These are phyloP conservation scores for Calocybe gambosa DNA, from an alignment of 1,284 basidiomycete genomes.

Conservation along the genomic window DNA sequence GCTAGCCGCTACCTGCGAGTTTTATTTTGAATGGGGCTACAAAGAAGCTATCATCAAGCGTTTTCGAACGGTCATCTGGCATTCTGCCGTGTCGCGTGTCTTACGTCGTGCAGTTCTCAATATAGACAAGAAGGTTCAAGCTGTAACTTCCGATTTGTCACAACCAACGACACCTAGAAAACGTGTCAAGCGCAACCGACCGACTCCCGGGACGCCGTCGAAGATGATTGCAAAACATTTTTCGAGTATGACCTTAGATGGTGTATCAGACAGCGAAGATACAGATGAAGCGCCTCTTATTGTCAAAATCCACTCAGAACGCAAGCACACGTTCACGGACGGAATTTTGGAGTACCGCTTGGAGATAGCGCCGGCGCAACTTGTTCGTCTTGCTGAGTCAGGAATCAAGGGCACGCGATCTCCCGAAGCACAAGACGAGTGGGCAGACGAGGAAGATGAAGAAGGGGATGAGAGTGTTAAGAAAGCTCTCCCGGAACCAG, in stretches of 20 bases:
- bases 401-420: constrained; percentile 59
- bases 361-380: constrained; percentile 57
- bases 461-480: constrained; percentile 27
- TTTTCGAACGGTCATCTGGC: constrained; percentile 74
- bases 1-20: constrained; percentile 73
- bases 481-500: constrained; percentile 41
- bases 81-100: constrained; percentile 56
- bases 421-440: constrained; percentile 45
- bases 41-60: constrained; percentile 72
- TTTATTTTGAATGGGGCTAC: constrained; percentile 88
- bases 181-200: constrained; percentile 17
- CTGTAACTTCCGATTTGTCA: constrained; percentile 1
- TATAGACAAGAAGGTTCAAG: constrained; percentile 21
- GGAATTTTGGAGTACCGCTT: constrained; percentile 66
- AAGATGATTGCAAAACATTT: constrained; percentile 52
- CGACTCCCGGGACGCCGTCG: constrained; percentile 42
- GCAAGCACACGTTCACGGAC: constrained; percentile 61
- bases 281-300: constrained; percentile 30
- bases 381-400: constrained; percentile 56
- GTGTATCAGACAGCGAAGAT: constrained; percentile 21
- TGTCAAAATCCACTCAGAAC: constrained; percentile 34
- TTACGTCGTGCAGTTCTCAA: constrained; percentile 55
- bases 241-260: constrained; percentile 34
- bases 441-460: constrained; percentile 40
- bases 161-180: constrained; percentile 37